phyloP scores from a whole-genome alignment of 352 stramenopile species.

The Pythium chondricola region DNA sequence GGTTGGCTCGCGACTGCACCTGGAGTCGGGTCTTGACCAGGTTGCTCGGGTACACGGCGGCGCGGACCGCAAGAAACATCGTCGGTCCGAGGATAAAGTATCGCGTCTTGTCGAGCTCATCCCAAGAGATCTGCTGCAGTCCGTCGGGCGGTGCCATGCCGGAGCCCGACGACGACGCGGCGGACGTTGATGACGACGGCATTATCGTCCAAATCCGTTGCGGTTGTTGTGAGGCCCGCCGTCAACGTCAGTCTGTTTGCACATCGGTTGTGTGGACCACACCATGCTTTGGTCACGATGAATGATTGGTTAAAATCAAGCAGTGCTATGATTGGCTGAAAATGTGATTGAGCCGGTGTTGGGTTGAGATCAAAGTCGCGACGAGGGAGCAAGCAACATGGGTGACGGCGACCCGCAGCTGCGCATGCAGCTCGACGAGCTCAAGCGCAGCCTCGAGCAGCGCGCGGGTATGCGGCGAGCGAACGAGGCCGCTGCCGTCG shows the following conservation, averaged over 20 bases:
- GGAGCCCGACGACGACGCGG: background rate
- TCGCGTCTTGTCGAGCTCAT: constrained; percentile 84
- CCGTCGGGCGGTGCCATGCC: constrained; percentile 8
- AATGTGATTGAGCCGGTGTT: background rate
- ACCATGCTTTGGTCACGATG: background rate
- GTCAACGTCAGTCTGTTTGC: constrained; percentile 5
- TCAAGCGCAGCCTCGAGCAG: constrained; percentile 22
- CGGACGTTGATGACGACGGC: background rate
- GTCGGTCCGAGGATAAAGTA: constrained; percentile 82
- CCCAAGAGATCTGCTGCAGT: constrained; percentile 84
- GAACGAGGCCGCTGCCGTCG: constrained; percentile 47
- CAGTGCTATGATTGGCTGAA: background rate
- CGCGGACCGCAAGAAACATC: constrained; percentile 77
- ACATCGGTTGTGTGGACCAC: constrained; percentile 8
- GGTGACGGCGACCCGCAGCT: constrained; percentile 7
- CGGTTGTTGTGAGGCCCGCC: background rate
- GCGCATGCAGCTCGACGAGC: constrained; percentile 36
- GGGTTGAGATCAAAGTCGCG: background rate
- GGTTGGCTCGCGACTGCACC: constrained; percentile 64
- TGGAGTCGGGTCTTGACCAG: constrained; percentile 87
- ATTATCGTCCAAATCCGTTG: too few relatives aligned
- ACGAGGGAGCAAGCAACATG: background rate
- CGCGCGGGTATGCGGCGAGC: constrained; percentile 43
- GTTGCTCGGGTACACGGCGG: constrained; percentile 82
- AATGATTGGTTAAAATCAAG: constrained; percentile 8